Percentiles rank a stretch among this genome's conserved stretches.
Conservation (phyloP, 306 rosid species). For the Adenanthera pavonina region DNA sequence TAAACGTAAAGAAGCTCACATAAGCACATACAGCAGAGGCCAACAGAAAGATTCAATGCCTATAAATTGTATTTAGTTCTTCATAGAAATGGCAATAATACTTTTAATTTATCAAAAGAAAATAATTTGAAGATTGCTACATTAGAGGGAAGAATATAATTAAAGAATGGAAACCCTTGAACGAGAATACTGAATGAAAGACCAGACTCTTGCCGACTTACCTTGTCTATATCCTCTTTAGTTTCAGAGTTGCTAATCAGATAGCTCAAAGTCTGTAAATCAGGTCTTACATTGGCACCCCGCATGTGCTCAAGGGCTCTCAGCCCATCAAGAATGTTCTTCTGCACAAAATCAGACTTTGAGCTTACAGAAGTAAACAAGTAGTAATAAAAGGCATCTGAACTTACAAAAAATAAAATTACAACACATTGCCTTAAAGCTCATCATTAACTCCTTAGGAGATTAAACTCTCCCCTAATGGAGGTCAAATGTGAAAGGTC, state of each 20-base stretch:
- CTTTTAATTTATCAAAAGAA: neutral
- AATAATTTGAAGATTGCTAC: neutral
- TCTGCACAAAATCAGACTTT: slow-evolving; percentile 51
- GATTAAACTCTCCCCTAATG: no score
- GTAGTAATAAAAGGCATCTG: neutral
- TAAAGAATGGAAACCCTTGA: slow-evolving; percentile 10
- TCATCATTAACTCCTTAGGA: neutral
- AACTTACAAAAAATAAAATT: neutral
- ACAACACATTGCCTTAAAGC: neutral
- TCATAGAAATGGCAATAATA: neutral
- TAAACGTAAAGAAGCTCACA: no score
- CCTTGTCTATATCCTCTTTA: slow-evolving; percentile 66
- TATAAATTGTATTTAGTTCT: no score
- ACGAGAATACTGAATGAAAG: neutral
- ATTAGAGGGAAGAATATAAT: neutral
- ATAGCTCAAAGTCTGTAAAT: slow-evolving; percentile 66
- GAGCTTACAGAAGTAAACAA: neutral
- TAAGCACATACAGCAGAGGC: no score
- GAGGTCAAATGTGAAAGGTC: no score
- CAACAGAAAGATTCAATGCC: no score
- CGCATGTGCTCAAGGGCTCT: slow-evolving; percentile 68
- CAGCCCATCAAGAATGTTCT: slow-evolving; percentile 54
- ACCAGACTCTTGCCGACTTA: slow-evolving; percentile 38
- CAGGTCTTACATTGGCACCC: slow-evolving; percentile 59
- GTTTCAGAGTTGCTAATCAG: slow-evolving; percentile 61